phyloP scores from a whole-genome alignment of 2,329 filamentous ascomycete species.

The Cytospora leucostoma region DNA sequence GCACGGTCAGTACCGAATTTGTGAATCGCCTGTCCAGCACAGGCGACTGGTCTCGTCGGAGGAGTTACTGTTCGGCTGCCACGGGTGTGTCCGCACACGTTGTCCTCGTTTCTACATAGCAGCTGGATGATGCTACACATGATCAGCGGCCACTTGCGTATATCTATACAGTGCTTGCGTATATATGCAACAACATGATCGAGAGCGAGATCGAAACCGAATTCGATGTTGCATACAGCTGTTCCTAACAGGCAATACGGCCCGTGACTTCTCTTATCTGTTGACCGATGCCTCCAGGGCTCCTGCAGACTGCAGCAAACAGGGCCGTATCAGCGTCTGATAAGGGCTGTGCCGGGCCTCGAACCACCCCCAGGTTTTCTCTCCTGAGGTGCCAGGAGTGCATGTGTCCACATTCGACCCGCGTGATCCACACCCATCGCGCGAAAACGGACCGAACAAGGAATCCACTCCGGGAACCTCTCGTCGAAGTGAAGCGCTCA shows the following conservation, averaged over 20 bases:
- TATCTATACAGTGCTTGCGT: no score
- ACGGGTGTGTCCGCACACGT: neutral
- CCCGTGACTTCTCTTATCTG: slow-evolving; percentile 22
- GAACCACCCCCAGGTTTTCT: slow-evolving; percentile 22
- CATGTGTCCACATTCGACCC: slow-evolving; percentile 19
- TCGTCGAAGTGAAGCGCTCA: slow-evolving; percentile 18
- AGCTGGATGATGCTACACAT: no score
- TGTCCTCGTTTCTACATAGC: neutral
- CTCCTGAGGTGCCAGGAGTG: neutral
- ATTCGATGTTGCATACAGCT: no score
- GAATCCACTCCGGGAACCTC: slow-evolving; percentile 12
- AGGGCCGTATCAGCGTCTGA: slow-evolving; percentile 21
- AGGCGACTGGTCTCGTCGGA: neutral
- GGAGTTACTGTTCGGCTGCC: no score
- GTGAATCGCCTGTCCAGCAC: neutral
- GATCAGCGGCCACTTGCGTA: no score
- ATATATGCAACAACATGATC: neutral
- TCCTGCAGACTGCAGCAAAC: slow-evolving; percentile 22
- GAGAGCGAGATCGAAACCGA: neutral
- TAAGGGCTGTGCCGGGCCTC: slow-evolving; percentile 23
- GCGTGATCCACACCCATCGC: slow-evolving; percentile 25
- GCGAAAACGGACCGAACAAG: slow-evolving; percentile 25
- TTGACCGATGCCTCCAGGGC: slow-evolving; percentile 5
- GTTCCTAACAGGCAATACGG: slow-evolving; percentile 16
- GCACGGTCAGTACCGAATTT: neutral